Conservation (phyloP, 2,329 filamentous ascomycete species). For the Endothia cerciana region DNA sequence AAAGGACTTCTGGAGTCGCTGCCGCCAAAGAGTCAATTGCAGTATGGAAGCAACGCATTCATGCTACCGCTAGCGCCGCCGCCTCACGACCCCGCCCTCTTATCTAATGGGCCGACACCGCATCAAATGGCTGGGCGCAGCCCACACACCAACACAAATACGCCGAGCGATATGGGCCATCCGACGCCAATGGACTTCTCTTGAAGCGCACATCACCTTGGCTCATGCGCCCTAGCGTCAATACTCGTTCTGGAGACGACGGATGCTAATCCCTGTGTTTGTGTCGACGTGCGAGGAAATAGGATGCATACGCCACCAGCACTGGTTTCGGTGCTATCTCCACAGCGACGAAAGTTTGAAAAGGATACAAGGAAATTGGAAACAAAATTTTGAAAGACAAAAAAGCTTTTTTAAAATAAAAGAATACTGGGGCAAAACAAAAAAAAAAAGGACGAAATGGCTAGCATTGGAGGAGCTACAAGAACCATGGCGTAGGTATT, state of each 20-base stretch:
- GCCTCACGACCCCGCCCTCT: slow-evolving; percentile 21
- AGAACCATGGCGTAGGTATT: neutral
- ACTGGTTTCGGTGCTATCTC: neutral
- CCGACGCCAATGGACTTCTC: slow-evolving; percentile 26
- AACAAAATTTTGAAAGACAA: neutral
- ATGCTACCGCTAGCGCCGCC: slow-evolving; percentile 11
- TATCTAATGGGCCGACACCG: slow-evolving; percentile 19
- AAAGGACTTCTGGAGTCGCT: slow-evolving; percentile 55
- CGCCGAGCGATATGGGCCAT: slow-evolving; percentile 21
- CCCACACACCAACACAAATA: slow-evolving; percentile 16
- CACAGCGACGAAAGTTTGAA: neutral
- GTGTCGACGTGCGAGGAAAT: no score
- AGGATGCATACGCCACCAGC: no score
- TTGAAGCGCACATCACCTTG: neutral
- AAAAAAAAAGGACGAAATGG: neutral
- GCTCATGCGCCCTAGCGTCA: neutral
- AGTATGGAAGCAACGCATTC: neutral
- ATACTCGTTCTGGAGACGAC: neutral
- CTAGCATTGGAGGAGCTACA: neutral
- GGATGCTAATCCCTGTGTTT: neutral
- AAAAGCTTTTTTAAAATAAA: neutral
- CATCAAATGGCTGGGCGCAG: slow-evolving; percentile 16
- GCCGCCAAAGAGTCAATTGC: slow-evolving; percentile 29
- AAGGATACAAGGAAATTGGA: neutral
- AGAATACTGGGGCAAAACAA: neutral